Conservation (phyloP, 1,284 basidiomycete species). For the Ustilago sp. region DNA sequence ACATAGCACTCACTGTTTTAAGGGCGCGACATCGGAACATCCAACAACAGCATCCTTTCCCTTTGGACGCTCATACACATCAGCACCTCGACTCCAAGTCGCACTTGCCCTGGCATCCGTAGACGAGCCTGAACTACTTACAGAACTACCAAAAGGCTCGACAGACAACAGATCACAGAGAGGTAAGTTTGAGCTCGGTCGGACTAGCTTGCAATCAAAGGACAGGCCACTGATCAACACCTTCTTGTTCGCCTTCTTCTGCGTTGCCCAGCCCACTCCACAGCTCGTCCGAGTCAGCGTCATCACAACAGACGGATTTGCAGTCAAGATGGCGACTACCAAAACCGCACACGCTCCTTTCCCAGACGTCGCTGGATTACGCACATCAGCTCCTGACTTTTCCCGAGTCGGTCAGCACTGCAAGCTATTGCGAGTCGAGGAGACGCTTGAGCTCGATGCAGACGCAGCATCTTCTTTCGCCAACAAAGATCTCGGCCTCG, state of each 20-base stretch:
- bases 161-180: background rate
- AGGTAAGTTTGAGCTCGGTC: background rate
- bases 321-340: conserved; percentile 17
- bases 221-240: background rate
- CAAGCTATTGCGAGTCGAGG: conserved; percentile 27
- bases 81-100: background rate
- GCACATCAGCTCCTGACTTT: conserved; percentile 51
- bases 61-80: background rate
- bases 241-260: background rate
- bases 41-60: background rate
- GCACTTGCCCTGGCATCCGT: background rate
- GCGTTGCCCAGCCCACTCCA: background rate
- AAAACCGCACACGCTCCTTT: conserved; percentile 55
- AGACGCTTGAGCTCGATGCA: conserved; percentile 16
- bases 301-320: background rate
- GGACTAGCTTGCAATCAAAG: background rate
- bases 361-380: conserved; percentile 64
- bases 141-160: background rate
- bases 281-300: background rate
- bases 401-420: conserved; percentile 35
- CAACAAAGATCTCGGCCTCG: conserved; percentile 25
- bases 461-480: conserved; percentile 13
- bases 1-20: background rate
- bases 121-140: background rate
- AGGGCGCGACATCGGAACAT: background rate